Base-by-base conservation (phyloP, 2,329 filamentous ascomycete genomes). In the Penicillium sp. region DNA sequence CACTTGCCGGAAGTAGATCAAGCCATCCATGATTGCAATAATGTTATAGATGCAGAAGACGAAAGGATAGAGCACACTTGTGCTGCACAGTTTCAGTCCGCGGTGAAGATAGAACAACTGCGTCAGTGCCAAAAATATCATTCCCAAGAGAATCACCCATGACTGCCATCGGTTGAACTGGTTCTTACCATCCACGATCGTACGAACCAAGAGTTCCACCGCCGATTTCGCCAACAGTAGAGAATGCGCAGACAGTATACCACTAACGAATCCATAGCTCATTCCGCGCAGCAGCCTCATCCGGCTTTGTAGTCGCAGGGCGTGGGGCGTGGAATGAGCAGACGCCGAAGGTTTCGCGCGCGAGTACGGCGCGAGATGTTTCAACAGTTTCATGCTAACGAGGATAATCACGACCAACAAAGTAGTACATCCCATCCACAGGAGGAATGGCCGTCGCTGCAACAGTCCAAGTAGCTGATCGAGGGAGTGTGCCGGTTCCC, bases 21-120 rank as follows among this genome's bases (percentile, higher is more conserved):
- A 81, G 31, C 94, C 94, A 74, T 99, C 94, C 63, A 97, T 80
- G 63, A 99, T 99, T 61, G 94, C 94, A 68, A 97, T 92, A 67
- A 99, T 96, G 80, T 99, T 99, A 81, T 97, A 99, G 60, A 97
- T 86, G 81, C 94, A 99, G 75, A 99, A 99, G 38, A 97, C 92
- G 64, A 97, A 87, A 5, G 94, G 94, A 74, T 99, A 99, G 62
- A 99, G 81, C 57, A 97, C 88, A 66, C 91, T 96, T 21, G 94
- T 97, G 50, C 92, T 97, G 72, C 95, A 92, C 48, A 99, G 82
- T 75, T 96, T 96, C 58, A 99, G 82, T 49, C 94, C 94, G 41
- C 90, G 85, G 70, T 99, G 94, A 56, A 99, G 84, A 73, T 95
- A 97, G 76, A 96, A 99, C 5, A 99, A 83, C 74, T 99, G 94